phyloP scores from a whole-genome alignment of 768 basidiomycete genomes.

The Leccinum sublutescens region DNA sequence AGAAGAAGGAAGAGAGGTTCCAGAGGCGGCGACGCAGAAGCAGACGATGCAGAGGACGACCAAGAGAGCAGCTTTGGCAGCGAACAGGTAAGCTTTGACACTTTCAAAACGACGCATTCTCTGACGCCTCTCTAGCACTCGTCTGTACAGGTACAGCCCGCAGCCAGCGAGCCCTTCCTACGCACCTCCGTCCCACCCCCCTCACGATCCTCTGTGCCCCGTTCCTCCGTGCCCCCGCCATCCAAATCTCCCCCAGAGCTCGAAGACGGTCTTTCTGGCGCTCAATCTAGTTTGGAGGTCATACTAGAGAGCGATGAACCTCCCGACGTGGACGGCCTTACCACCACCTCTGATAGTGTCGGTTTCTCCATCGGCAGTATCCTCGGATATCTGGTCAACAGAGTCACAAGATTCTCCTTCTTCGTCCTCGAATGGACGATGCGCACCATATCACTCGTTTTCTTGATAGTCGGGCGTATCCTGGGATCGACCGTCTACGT shows the following conservation, averaged over 20 bases:
- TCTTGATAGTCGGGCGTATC: conserved; percentile 46
- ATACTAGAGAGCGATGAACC: conserved; percentile 68
- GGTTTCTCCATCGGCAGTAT: conserved; percentile 47
- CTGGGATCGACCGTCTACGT: conserved; percentile 50
- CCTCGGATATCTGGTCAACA: conserved; percentile 45
- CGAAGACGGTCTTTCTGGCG: conserved; percentile 33
- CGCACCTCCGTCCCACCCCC: conserved; percentile 39
- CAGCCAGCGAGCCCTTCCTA: conserved; percentile 33
- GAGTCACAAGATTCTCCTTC: conserved; percentile 29
- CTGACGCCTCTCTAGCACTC: conserved; percentile 20
- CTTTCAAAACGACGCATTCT: conserved; percentile 17
- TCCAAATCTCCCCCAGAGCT: conserved; percentile 15
- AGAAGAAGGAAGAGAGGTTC: conserved; percentile 50
- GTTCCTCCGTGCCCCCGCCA: conserved; percentile 44
- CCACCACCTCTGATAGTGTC: conserved; percentile 22
- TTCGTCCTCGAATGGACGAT: conserved; percentile 25
- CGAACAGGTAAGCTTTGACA: conserved; percentile 40
- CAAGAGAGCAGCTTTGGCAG: conserved; percentile 37
- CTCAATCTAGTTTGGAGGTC: conserved; percentile 55
- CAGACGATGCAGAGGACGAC: conserved; percentile 47
- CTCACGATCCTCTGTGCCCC: conserved; percentile 35
- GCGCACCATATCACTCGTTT: conserved; percentile 31
- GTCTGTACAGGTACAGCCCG: conserved; percentile 32
- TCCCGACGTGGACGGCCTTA: conserved; percentile 26
- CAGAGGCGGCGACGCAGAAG: conserved; percentile 40